Evolutionary conservation across 1,139 yeast species (phyloP), one percentile per base, ranked within the genome.

Genomic region (Suhomyces ambrosiae): DNA sequence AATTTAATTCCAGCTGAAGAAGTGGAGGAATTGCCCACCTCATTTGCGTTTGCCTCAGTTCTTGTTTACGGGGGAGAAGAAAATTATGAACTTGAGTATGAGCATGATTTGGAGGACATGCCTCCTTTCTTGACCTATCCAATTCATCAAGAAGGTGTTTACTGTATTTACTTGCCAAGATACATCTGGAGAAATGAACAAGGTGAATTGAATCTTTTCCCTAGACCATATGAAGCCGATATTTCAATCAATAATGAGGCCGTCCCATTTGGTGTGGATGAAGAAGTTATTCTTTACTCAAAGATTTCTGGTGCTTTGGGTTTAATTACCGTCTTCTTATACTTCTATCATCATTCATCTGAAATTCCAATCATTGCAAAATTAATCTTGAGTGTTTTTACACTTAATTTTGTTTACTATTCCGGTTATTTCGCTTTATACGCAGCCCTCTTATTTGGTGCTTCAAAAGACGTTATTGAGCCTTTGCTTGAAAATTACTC

Each of bases 141-240:
- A 3, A 31, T 47, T 19, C 13, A 30, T 1, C 13, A 28, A 5
- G 35, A 39, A 8, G 50, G 50, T 13, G 42, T 38, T 9, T 48
- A 48, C 43, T 47, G 52, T 30, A 30, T 48, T 23, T 48, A 48
- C 33, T 25, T 45, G 22, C 52, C 52, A 8, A 39, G 48, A 12
- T 46, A 43, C 34, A 8, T 35, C 18, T 35, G 39, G 37, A 26
- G 33, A 27, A 23, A 29, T 18, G 43, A 35, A n/a, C 30, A 36
- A 5, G 42, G 26, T 2, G 32, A 32, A 4, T 22, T 24, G 19
- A 11, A 12, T 6, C 35, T 40, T 18, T 37, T 23, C 27, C 44
- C 44, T 5, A 32, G 32, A 27, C 29, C 32, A 3, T 42, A 15
- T 27, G 33, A 28, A 2, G 41, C 38, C 7, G n/a, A 11, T 5